Evolutionary conservation across 306 rosid genomes (phyloP).

Genomic region (Medicago ruthenica): DNA sequence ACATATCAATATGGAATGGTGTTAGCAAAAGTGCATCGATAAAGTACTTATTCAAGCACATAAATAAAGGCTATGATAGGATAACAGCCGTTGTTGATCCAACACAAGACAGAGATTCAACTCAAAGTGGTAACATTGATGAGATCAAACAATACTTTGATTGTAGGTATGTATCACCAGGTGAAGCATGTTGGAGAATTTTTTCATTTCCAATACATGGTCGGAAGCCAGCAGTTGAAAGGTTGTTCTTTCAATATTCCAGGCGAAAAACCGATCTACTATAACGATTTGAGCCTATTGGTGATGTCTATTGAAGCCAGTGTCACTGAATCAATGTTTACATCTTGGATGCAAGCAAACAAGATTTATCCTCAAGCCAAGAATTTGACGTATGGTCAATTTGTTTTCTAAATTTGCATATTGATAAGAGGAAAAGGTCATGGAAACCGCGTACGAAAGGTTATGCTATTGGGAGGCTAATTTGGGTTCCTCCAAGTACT

Average conservation of each 20-base stretch:
- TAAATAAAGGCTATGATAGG: background rate
- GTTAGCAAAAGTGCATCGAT: background rate
- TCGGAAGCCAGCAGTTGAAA: conserved; percentile 8
- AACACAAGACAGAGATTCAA: background rate
- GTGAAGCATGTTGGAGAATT: conserved; percentile 25
- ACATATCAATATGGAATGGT: conserved; percentile 24
- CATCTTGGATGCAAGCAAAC: conserved; percentile 31
- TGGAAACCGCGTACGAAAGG: conserved; percentile 1
- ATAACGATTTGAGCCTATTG: conserved; percentile 10
- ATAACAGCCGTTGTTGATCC: background rate
- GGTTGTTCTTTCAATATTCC: conserved; percentile 15
- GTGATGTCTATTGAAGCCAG: conserved; percentile 11
- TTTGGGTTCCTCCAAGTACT: conserved; percentile 13
- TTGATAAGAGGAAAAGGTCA: background rate
- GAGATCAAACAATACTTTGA: conserved; percentile 10
- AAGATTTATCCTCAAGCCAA: conserved; percentile 13
- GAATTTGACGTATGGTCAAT: conserved; percentile 9
- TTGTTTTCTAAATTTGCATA: conserved; percentile 9
- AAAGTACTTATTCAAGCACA: conserved; percentile 20
- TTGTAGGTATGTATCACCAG: background rate
- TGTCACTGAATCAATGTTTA: conserved; percentile 12
- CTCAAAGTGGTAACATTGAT: conserved; percentile 11
- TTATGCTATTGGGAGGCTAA: background rate
- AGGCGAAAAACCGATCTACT: background rate
- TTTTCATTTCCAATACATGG: conserved; percentile 12